These are phyloP conservation scores for Ophiostoma perfectum DNA, from an alignment of 2,329 filamentous ascomycete species.

Conservation along the genomic window DNA sequence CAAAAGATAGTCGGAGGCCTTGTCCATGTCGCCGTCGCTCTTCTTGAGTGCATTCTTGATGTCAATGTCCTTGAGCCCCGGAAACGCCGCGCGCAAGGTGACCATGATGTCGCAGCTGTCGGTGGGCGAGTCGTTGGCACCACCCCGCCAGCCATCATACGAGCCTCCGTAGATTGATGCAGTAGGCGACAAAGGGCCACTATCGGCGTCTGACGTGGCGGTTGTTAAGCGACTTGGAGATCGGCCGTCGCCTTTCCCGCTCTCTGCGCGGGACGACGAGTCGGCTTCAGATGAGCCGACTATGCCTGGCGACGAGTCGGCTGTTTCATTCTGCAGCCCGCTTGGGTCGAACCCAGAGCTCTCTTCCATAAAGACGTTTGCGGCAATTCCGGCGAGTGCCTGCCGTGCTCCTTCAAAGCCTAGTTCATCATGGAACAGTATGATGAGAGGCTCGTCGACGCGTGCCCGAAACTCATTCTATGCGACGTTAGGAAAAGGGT, in stretches of 20 bases:
- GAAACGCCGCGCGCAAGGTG: constrained; percentile 66
- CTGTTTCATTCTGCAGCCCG: constrained; percentile 42
- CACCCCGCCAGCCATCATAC: constrained; percentile 31
- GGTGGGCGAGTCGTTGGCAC: constrained; percentile 48
- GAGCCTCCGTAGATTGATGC: neutral
- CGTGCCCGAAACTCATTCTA: constrained; percentile 68
- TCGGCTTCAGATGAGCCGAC: neutral
- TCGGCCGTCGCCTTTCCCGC: neutral
- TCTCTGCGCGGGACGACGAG: neutral
- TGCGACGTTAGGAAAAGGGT: neutral
- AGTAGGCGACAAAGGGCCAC: neutral
- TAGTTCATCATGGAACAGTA: constrained; percentile 70
- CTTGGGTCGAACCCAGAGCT: constrained; percentile 73
- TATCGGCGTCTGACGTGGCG: neutral
- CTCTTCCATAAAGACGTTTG: constrained; percentile 61
- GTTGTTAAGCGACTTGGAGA: neutral
- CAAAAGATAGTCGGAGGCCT: constrained; percentile 72
- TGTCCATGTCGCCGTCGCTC: constrained; percentile 59
- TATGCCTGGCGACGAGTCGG: neutral
- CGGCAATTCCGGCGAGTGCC: constrained; percentile 61
- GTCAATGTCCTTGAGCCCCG: constrained; percentile 59
- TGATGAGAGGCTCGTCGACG: constrained; percentile 71
- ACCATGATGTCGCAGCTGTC: constrained; percentile 33
- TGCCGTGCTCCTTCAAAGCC: constrained; percentile 51
- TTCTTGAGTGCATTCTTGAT: constrained; percentile 64